Conservation (phyloP, 2,329 filamentous ascomycete species). For the Clonostachys chloroleuca region DNA sequence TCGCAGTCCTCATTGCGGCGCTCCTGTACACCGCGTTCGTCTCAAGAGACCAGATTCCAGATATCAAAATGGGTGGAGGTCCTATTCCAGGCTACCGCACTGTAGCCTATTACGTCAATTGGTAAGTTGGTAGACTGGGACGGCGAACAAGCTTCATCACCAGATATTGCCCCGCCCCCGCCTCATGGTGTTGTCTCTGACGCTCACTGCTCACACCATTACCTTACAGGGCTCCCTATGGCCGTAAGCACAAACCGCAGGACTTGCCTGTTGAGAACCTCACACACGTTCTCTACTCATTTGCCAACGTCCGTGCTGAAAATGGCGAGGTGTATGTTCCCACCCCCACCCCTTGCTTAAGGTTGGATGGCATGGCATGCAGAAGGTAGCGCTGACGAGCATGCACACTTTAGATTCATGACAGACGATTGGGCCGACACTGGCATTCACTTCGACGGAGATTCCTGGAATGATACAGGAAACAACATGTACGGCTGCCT, state of each 20-base stretch:
- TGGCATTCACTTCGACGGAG: conserved; percentile 70
- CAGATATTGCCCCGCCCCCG: background rate
- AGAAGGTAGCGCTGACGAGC: background rate
- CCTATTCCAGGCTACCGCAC: conserved; percentile 49
- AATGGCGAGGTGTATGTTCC: conserved; percentile 67
- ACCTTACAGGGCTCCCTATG: conserved; percentile 69
- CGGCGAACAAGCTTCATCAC: background rate
- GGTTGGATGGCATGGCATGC: background rate
- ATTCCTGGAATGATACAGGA: conserved; percentile 66
- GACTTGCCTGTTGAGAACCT: conserved; percentile 76
- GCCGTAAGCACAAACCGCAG: conserved; percentile 77
- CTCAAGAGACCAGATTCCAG: background rate
- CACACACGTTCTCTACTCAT: conserved; percentile 86
- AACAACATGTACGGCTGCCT: conserved; percentile 84
- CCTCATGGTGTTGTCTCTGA: background rate
- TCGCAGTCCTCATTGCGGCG: too few species aligned
- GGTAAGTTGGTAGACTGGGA: conserved; percentile 28
- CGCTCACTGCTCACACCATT: background rate
- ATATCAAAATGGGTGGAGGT: conserved; percentile 30
- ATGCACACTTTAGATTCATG: conserved; percentile 29
- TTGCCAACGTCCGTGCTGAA: conserved; percentile 79
- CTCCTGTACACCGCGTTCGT: too few species aligned
- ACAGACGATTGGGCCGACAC: conserved; percentile 63
- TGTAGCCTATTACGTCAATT: conserved; percentile 73
- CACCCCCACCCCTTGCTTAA: background rate